Percentiles rank a stretch among this genome's conserved stretches.
Conservation (phyloP, 2,329 filamentous ascomycete species). For the Botrytis hyacinthi region DNA sequence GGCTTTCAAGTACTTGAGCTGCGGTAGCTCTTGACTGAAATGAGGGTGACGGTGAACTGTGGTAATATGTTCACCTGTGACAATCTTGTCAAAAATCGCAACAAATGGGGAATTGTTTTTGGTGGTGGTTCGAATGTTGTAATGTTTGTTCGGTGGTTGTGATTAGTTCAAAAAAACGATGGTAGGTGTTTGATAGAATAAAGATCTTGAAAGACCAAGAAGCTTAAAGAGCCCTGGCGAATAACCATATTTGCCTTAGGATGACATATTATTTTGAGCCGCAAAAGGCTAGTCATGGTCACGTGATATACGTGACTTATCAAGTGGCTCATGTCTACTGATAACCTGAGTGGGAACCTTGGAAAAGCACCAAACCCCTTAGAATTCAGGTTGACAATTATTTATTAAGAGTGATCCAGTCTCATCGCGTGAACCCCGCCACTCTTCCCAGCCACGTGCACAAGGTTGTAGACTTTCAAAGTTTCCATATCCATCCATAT, state of each 20-base stretch:
- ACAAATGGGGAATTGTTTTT: not conserved
- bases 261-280: not conserved
- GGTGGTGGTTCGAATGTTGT: not conserved
- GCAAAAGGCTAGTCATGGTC: not conserved
- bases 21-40: conserved; percentile 11
- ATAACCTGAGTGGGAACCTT: no score
- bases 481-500: not conserved
- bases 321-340: not conserved
- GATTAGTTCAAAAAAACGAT: not conserved
- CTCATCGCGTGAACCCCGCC: not conserved
- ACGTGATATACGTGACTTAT: not conserved
- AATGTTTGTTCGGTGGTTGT: not conserved
- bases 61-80: not conserved
- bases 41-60: not conserved
- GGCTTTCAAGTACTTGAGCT: conserved; percentile 8
- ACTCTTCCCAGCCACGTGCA: not conserved
- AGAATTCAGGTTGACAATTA: not conserved
- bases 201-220: conserved; percentile 18
- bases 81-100: not conserved
- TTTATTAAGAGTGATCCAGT: no score
- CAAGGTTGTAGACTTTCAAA: no score
- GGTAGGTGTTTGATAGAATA: conserved; percentile 13
- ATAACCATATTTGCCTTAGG: conserved; percentile 16
- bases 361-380: not conserved
- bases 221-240: conserved; percentile 13